Percentiles rank a stretch among this genome's conserved stretches.
Evolutionary conservation across 83 land plant genomes (phyloP).

Genomic region (Diphasiastrum complanatum): DNA sequence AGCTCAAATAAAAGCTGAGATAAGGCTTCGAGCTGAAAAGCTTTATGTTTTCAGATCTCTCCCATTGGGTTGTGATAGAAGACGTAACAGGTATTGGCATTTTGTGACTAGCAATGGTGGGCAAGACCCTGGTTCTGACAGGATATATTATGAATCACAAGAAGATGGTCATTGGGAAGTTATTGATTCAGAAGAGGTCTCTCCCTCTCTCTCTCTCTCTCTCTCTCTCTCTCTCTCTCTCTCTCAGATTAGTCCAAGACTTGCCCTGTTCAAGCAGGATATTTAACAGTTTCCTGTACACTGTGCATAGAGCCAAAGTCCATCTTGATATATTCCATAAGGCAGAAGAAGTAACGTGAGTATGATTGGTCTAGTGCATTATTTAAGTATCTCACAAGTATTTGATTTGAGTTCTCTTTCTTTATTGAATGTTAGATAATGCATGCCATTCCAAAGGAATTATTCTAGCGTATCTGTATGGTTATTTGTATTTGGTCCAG

Average conservation of each 20-base stretch:
- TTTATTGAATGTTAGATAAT: no score
- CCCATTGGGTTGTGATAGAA: constrained; percentile 90
- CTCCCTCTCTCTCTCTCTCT: not conserved
- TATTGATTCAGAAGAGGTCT: constrained; percentile 85
- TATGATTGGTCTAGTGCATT: no score
- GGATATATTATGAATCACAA: constrained; percentile 78
- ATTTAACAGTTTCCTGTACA: not conserved
- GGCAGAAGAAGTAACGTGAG: no score
- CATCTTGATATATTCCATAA: no score
- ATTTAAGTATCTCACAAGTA: no score
- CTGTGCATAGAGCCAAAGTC: no score
- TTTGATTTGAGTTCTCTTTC: no score
- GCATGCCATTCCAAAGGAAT: no score
- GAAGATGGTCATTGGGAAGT: constrained; percentile 81
- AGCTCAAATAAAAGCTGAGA: constrained; percentile 69
- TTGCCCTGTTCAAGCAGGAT: not conserved
- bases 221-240: not conserved
- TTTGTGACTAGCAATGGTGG: constrained; percentile 76
- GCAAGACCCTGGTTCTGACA: constrained; percentile 86
- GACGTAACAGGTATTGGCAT: constrained; percentile 93
- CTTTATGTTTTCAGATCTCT: constrained; percentile 82
- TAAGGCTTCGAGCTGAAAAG: constrained; percentile 84
- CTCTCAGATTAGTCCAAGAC: not conserved
- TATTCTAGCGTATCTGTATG: no score
- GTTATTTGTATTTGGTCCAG: no score